Conservation (phyloP, 257 asterid species). For the Solanum pennellii region DNA sequence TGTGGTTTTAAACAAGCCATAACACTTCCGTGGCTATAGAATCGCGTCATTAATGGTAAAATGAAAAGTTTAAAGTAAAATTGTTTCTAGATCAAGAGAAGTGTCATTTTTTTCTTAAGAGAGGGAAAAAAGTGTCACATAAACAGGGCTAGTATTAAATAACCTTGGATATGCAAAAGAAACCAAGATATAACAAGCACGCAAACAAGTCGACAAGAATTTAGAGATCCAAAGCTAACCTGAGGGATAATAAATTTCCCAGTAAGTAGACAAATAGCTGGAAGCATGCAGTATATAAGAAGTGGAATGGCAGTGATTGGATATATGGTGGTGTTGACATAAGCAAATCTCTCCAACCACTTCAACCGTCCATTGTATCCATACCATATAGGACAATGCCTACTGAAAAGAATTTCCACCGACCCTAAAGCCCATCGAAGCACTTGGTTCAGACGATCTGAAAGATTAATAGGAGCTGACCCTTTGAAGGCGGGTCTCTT, state of each 20-base stretch:
- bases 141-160: background rate
- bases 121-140: background rate
- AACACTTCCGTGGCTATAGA: background rate
- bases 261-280: slow-evolving; percentile 91
- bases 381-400: slow-evolving; percentile 98
- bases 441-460: slow-evolving; percentile 97
- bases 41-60: background rate
- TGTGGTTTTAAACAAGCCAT: background rate
- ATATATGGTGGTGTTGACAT: slow-evolving; percentile 86
- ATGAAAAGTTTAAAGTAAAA: background rate
- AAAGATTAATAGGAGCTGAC: slow-evolving; percentile 96
- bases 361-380: slow-evolving; percentile 83
- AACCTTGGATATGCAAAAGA: background rate
- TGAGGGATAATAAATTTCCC: slow-evolving; percentile 95
- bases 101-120: background rate
- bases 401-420: slow-evolving; percentile 83
- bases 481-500: slow-evolving; percentile 89
- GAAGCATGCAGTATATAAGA: slow-evolving; percentile 67
- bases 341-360: slow-evolving; percentile 94
- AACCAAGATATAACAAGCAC: background rate
- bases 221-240: slow-evolving; percentile 26
- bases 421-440: slow-evolving; percentile 99
- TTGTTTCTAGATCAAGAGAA: background rate
- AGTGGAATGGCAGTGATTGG: slow-evolving; percentile 91
- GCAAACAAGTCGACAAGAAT: background rate